Conservation (phyloP, 176 grass and related monocot genomes). For the Thalia dealbata region DNA sequence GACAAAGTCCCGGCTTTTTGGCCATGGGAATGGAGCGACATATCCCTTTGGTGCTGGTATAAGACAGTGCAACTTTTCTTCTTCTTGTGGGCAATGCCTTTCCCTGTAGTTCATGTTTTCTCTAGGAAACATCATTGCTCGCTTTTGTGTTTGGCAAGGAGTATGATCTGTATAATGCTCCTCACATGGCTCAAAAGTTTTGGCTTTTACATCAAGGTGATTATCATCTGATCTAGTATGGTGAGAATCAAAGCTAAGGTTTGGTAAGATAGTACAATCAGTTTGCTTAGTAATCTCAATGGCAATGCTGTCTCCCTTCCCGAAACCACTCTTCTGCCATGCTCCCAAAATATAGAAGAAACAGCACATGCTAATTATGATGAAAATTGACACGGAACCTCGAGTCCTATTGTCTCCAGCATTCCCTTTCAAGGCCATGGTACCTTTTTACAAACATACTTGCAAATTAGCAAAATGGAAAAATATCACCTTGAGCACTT, state of each 20-base stretch:
- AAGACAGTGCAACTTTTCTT: conserved; percentile 69
- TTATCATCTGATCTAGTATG: conserved; percentile 23
- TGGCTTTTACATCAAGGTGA: conserved; percentile 24
- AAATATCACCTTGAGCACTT: background rate
- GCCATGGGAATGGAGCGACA: conserved; percentile 82
- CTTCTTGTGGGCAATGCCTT: conserved; percentile 65
- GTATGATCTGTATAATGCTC: conserved; percentile 57
- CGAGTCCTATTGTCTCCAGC: conserved; percentile 62
- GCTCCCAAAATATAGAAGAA: conserved; percentile 91
- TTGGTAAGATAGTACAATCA: conserved; percentile 64
- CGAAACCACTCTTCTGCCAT: conserved; percentile 91
- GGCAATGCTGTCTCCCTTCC: conserved; percentile 87
- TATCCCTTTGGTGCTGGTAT: conserved; percentile 76
- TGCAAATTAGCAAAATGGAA: background rate
- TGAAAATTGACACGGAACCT: conserved; percentile 50
- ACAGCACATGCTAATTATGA: conserved; percentile 77
- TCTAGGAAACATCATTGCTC: conserved; percentile 79
- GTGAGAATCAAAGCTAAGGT: conserved; percentile 67
- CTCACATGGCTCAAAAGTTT: conserved; percentile 61
- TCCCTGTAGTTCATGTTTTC: conserved; percentile 96
- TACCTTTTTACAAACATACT: background rate
- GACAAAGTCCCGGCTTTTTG: conserved; percentile 80
- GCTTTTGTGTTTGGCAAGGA: conserved; percentile 77
- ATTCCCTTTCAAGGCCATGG: conserved; percentile 53
- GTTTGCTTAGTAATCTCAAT: conserved; percentile 80